Evolutionary conservation across 352 stramenopile genomes (phyloP).

Genomic region (Phytophthora fragariaefolia): DNA sequence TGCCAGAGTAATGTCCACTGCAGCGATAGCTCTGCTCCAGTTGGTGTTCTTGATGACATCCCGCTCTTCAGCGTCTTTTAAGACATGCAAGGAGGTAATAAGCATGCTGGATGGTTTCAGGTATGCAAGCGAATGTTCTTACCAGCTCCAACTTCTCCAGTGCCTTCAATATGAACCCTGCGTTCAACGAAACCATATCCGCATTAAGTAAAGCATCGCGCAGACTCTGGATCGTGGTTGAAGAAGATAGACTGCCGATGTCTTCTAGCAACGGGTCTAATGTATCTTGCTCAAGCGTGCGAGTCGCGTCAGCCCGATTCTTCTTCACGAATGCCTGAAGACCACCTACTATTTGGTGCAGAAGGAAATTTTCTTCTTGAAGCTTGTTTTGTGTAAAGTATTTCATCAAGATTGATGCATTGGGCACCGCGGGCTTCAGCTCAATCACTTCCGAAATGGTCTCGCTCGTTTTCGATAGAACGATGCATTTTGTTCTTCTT

Average conservation of each 20-base stretch:
- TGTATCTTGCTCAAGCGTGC: conserved; percentile 59
- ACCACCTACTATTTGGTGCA: conserved; percentile 80
- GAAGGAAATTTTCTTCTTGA: conserved; percentile 86
- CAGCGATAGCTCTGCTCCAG: conserved; percentile 62
- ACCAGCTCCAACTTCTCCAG: conserved; percentile 72
- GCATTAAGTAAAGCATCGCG: conserved; percentile 69
- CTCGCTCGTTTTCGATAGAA: conserved; percentile 48
- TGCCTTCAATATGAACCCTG: conserved; percentile 65
- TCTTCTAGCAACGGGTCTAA: conserved; percentile 65
- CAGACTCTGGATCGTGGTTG: conserved; percentile 73
- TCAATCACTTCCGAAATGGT: conserved; percentile 62
- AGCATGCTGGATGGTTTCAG: not conserved
- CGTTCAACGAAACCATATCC: conserved; percentile 65
- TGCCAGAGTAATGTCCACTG: conserved; percentile 77
- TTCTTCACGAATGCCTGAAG: conserved; percentile 81
- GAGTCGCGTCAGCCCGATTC: conserved; percentile 42
- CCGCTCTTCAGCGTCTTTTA: conserved; percentile 58
- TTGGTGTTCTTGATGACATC: conserved; percentile 65
- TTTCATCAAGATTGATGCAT: conserved; percentile 72
- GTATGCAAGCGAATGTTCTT: conserved; percentile 11
- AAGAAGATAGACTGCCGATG: conserved; percentile 67
- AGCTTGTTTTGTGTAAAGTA: conserved; percentile 90
- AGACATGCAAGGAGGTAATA: not conserved
- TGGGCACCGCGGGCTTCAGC: conserved; percentile 60
- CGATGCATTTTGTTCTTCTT: conserved; percentile 55